A percentile compares a stretch with the other conserved stretches of the same genome.
phyloP scores from a whole-genome alignment of 805 yeast genomes.

The Kuraishia hungarica region DNA sequence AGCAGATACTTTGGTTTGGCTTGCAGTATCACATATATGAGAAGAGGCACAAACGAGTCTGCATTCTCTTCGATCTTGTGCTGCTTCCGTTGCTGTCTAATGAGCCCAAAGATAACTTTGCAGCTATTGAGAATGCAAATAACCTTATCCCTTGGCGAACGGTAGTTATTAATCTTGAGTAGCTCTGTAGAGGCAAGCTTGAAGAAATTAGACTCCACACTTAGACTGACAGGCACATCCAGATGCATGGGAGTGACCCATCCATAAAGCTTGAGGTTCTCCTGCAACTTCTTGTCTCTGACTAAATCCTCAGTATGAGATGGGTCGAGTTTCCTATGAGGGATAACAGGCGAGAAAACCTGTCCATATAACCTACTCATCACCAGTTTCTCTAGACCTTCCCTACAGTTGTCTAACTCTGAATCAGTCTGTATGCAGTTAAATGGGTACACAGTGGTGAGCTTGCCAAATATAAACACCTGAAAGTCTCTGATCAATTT shows the following conservation, averaged over 20 bases:
- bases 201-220: conserved; percentile 43
- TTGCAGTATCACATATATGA: conserved; percentile 70
- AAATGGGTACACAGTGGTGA: conserved; percentile 64
- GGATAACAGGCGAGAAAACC: conserved; percentile 66
- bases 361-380: conserved; percentile 78
- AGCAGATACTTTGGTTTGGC: conserved; percentile 57
- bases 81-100: conserved; percentile 41
- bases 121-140: conserved; percentile 88
- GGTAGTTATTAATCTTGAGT: conserved; percentile 66
- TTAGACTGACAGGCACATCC: conserved; percentile 53
- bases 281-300: conserved; percentile 56
- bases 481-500: conserved; percentile 75
- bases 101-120: conserved; percentile 82
- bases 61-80: conserved; percentile 70
- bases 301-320: conserved; percentile 57
- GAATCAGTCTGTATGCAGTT: conserved; percentile 46
- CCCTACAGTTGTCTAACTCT: conserved; percentile 65
- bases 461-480: conserved; percentile 56
- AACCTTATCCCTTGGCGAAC: conserved; percentile 92
- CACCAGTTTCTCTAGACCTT: conserved; percentile 86
- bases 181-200: conserved; percentile 67
- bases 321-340: conserved; percentile 32
- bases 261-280: conserved; percentile 16
- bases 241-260: conserved; percentile 73
- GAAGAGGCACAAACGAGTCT: conserved; percentile 84